Evolutionary conservation across 306 rosid genomes (phyloP).

Genomic region (Neltuma alba): DNA sequence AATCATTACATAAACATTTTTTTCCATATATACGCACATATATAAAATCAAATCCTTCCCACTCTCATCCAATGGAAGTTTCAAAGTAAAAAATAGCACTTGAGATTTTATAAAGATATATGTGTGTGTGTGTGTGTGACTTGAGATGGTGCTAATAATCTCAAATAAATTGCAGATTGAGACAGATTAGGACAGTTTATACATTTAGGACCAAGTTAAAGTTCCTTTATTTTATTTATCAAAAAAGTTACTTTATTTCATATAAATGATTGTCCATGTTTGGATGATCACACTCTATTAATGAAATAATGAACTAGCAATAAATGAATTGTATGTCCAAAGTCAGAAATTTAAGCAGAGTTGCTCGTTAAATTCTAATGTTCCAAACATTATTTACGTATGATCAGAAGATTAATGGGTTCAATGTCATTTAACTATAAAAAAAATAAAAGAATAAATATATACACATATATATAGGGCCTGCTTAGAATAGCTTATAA

Average conservation of each 20-base stretch:
- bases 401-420: no score
- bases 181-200: conserved; percentile 5
- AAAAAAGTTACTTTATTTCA: neutral
- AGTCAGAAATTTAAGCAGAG: neutral
- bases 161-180: conserved; percentile 27
- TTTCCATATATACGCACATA: neutral
- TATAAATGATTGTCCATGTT: neutral
- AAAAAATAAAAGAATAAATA: no score
- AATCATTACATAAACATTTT: conserved; percentile 35
- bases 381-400: neutral
- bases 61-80: conserved; percentile 15
- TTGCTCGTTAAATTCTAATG: neutral
- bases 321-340: neutral
- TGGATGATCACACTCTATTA: neutral
- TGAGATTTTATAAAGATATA: conserved; percentile 13
- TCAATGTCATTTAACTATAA: neutral
- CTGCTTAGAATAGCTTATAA: no score
- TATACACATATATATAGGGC: no score
- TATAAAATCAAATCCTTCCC: conserved; percentile 14
- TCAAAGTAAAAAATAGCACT: conserved; percentile 20
- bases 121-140: no score
- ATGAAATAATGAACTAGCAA: neutral
- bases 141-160: conserved; percentile 14
- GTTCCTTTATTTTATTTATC: neutral
- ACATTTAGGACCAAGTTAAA: neutral